phyloP scores from a whole-genome alignment of 2,329 filamentous ascomycete species.

The Penicillium corylophilum region DNA sequence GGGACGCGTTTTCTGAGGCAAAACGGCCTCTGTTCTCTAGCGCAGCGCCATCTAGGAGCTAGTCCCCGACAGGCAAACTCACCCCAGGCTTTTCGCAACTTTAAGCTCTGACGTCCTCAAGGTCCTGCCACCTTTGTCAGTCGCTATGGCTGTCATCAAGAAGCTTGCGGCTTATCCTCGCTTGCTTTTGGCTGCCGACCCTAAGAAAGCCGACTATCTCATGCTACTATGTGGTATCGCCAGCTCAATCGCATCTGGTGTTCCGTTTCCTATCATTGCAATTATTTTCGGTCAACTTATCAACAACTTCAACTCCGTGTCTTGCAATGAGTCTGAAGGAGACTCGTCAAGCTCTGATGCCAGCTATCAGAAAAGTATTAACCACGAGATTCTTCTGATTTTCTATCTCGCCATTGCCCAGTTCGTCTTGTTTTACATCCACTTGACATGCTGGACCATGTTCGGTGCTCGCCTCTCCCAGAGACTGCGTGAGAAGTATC shows the following conservation, averaged over 20 bases:
- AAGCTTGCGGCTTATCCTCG: conserved; percentile 37
- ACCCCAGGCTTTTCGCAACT: not conserved
- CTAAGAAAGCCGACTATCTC: conserved; percentile 31
- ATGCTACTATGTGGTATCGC: conserved; percentile 29
- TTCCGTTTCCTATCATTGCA: conserved; percentile 42
- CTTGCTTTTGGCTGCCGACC: conserved; percentile 39
- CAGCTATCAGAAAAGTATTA: conserved; percentile 26
- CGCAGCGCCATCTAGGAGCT: not conserved
- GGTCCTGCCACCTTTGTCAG: not conserved
- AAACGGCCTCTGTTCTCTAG: not conserved
- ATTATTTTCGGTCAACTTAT: conserved; percentile 43
- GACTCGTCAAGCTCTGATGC: conserved; percentile 14
- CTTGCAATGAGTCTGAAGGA: conserved; percentile 16
- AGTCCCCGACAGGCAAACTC: not conserved
- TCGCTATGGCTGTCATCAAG: conserved; percentile 29
- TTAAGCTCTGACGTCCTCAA: not conserved
- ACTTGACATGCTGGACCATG: conserved; percentile 64
- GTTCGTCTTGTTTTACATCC: conserved; percentile 63
- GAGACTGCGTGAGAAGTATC: conserved; percentile 61
- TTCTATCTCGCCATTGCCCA: conserved; percentile 64
- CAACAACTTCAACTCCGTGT: conserved; percentile 39
- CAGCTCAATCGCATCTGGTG: conserved; percentile 37
- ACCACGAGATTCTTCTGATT: conserved; percentile 60
- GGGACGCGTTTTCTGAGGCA: not conserved
- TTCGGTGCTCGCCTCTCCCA: conserved; percentile 63